phyloP scores from a whole-genome alignment of 75 land plant genomes.

The Gnetum montanum region DNA sequence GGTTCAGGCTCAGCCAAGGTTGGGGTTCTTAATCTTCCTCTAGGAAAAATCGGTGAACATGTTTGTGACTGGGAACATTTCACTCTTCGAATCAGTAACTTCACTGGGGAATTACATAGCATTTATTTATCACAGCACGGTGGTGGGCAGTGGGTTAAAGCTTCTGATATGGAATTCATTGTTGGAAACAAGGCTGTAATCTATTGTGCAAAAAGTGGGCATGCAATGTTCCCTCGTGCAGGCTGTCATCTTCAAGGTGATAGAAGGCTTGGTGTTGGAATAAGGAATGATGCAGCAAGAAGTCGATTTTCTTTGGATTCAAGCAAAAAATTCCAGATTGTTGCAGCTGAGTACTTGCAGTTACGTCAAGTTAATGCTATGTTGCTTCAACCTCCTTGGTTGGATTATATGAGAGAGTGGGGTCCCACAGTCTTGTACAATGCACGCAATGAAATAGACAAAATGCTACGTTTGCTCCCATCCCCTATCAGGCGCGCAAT shows the following conservation, averaged over 20 bases:
- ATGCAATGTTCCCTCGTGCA: constrained; percentile 49
- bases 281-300: constrained; percentile 54
- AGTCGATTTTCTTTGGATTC: constrained; percentile 31
- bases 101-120: constrained; percentile 48
- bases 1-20: constrained; percentile 68
- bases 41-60: constrained; percentile 62
- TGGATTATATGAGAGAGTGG: constrained; percentile 66
- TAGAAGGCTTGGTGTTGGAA: constrained; percentile 36
- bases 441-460: constrained; percentile 24
- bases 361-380: constrained; percentile 5
- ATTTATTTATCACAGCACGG: constrained; percentile 68
- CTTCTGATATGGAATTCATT: constrained; percentile 41
- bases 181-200: constrained; percentile 27
- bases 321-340: constrained; percentile 26
- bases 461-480: constrained; percentile 35
- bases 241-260: constrained; percentile 60
- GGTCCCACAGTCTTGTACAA: constrained; percentile 59
- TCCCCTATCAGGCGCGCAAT: constrained; percentile 21
- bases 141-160: constrained; percentile 47
- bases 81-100: constrained; percentile 59
- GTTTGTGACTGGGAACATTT: constrained; percentile 83
- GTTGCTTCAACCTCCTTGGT: constrained; percentile 59
- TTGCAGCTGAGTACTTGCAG: constrained; percentile 54
- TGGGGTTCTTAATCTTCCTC: constrained; percentile 27
- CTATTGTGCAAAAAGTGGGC: constrained; percentile 51